These are phyloP conservation scores for Herpetomonas tarakana DNA, from an alignment of 208 protist species.

Conservation along the genomic window DNA sequence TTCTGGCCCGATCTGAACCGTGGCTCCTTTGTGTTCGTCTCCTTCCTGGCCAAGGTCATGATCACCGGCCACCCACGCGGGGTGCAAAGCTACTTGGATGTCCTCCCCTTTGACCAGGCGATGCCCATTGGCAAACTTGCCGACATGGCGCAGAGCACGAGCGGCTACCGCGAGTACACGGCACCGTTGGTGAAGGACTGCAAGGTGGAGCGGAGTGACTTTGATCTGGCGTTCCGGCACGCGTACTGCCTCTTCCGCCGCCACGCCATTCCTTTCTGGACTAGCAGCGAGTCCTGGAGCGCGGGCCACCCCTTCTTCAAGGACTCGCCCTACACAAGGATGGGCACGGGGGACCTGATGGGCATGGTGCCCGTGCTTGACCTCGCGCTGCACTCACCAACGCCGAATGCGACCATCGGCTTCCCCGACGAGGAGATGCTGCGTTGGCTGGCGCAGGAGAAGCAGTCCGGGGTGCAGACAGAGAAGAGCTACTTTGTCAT, in stretches of 20 bases:
- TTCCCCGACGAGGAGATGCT: slow-evolving; percentile 86
- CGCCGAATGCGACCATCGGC: slow-evolving; percentile 79
- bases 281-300: slow-evolving; percentile 36
- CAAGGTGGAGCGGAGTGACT: slow-evolving; percentile 51
- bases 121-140: slow-evolving; percentile 71
- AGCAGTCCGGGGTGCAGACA: slow-evolving; percentile 40
- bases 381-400: slow-evolving; percentile 73
- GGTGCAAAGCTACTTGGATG: slow-evolving; percentile 77
- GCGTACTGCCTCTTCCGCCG: slow-evolving; percentile 86
- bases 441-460: slow-evolving; percentile 73
- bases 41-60: slow-evolving; percentile 62
- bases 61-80: slow-evolving; percentile 66
- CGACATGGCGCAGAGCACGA: slow-evolving; percentile 61
- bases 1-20: slow-evolving; percentile 78
- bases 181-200: slow-evolving; percentile 49
- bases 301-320: slow-evolving; percentile 79
- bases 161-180: slow-evolving; percentile 59
- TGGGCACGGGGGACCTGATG: slow-evolving; percentile 56
- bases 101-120: slow-evolving; percentile 72
- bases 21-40: slow-evolving; percentile 74
- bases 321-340: slow-evolving; percentile 44
- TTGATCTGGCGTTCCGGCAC: slow-evolving; percentile 67
- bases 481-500: slow-evolving; percentile 84
- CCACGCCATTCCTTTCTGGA: slow-evolving; percentile 85
- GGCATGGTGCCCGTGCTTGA: slow-evolving; percentile 87